A percentile compares a stretch with the other conserved stretches of the same genome.
phyloP scores from a whole-genome alignment of 176 grass and related monocot species.

The Cenchrus fungigraminus region DNA sequence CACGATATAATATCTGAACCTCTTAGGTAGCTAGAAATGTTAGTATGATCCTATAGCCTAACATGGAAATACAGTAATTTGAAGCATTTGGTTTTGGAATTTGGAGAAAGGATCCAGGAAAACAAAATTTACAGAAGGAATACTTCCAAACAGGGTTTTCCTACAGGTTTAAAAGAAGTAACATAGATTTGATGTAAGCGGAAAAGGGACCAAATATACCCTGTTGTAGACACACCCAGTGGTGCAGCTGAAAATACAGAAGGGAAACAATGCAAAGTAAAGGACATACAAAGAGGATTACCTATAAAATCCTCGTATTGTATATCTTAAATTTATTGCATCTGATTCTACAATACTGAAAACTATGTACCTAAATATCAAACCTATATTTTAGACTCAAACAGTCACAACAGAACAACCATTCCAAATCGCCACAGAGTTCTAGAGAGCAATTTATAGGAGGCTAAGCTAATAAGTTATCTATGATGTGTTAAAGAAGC shows the following conservation, averaged over 20 bases:
- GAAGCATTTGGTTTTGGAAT: conserved; percentile 2
- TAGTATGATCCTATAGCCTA: not conserved
- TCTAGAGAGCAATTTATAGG: conserved; percentile 1
- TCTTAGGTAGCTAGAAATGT: not conserved
- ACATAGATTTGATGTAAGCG: not conserved
- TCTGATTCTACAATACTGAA: not conserved
- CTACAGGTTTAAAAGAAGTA: not conserved
- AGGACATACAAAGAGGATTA: not conserved
- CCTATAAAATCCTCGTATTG: not conserved
- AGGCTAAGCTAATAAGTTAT: not conserved
- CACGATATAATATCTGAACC: not conserved
- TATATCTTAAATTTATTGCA: conserved; percentile 1
- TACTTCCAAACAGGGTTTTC: not conserved
- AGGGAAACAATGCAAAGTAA: not conserved
- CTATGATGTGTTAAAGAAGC: not conserved
- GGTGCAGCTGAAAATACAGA: not conserved
- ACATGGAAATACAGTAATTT: not conserved
- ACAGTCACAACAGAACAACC: conserved; percentile 1
- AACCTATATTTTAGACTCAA: not conserved
- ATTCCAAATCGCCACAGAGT: not conserved
- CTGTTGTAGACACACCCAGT: not conserved
- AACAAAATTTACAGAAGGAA: not conserved
- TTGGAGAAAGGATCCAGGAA: not conserved
- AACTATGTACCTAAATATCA: conserved; percentile 5
- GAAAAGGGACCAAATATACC: not conserved